Percentiles rank a stretch among this genome's conserved stretches.
Conservation (phyloP, 495 filamentous ascomycete species). For the Hypoxylon trugodes region DNA sequence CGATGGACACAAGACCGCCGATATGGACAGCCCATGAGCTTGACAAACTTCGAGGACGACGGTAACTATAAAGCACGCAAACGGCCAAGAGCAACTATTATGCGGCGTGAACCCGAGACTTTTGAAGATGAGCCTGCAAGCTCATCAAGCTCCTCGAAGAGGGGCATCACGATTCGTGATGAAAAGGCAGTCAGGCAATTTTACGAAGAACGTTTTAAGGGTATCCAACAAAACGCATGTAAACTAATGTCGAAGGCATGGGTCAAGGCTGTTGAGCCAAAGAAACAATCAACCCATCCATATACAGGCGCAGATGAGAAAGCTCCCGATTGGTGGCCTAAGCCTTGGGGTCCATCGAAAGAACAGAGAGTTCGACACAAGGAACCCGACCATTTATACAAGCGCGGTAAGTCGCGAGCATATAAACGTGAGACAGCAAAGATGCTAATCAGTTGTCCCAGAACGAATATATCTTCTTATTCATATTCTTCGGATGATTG, state of each 20-base stretch:
- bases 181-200: conserved; percentile 65
- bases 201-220: conserved; percentile 70
- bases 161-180: conserved; percentile 64
- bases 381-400: conserved; percentile 86
- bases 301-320: conserved; percentile 76
- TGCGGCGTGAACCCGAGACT: conserved; percentile 32
- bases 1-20: conserved; percentile 23
- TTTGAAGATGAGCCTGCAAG: conserved; percentile 42
- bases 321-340: conserved; percentile 86
- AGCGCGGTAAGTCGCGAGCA: conserved; percentile 65
- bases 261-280: conserved; percentile 83
- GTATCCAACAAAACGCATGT: conserved; percentile 76
- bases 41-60: conserved; percentile 36
- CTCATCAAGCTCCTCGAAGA: conserved; percentile 36
- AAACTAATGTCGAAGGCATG: conserved; percentile 80
- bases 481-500: conserved; percentile 68
- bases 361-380: conserved; percentile 65
- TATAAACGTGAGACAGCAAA: background rate
- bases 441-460: conserved; percentile 37
- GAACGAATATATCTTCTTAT: conserved; percentile 68
- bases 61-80: conserved; percentile 46
- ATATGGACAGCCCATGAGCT: conserved; percentile 19
- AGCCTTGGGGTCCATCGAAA: conserved; percentile 53
- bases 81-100: conserved; percentile 44
- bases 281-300: conserved; percentile 84